Base-by-base conservation (phyloP, 768 basidiomycete genomes). In the Naganishia friedmannii region DNA sequence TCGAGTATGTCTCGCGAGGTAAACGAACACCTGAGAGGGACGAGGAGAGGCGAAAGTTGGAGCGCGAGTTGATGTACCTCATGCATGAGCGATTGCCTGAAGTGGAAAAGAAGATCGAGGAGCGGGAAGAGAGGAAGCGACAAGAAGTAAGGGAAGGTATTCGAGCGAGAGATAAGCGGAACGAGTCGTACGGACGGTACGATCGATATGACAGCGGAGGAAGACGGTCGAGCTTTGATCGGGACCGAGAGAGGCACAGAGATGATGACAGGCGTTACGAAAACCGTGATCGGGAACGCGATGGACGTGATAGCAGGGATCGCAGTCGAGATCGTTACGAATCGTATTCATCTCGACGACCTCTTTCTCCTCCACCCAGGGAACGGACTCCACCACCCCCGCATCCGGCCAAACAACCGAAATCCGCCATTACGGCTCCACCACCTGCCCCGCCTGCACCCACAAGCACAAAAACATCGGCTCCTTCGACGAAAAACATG, bases 81-180 rank as follows among this genome's bases (percentile, higher is more conserved):
- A 87, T 91, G 88, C 93, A 98, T 76, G 92, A 95, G 77, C 86
- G 89, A 55, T 84, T 99, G 5, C 96, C 96, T 0, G 91, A 92
- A 67, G 86, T 99, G 8, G 93, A 98, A 81, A 85, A 88, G 73
- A 88, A 87, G 78, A 87, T 96, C 58, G 87, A 91, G 76, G 88
- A 87, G 17, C 82, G 90, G 54, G 91, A 95, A 57, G 88, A 88
- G 71, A 84, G 88, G 73, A 88, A 85, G 78, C 87, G 89, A 72
- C 84, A 87, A 74, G 92, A 96, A 76, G 88, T 88, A 74, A 83
- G 91, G 45, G 88, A 92, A 53, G 89, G 89, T 85, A 83, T 85
- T 0, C 84, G 89, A 67, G 90, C 92, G 42, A 84, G 95, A 51
- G 93, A 98, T 79, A 82, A 87, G 72, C 84, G 91, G 57, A 98